Evolutionary conservation across 1,139 yeast genomes (phyloP), one percentile per base, ranked within the genome.

Genomic region (Pichia sp.): DNA sequence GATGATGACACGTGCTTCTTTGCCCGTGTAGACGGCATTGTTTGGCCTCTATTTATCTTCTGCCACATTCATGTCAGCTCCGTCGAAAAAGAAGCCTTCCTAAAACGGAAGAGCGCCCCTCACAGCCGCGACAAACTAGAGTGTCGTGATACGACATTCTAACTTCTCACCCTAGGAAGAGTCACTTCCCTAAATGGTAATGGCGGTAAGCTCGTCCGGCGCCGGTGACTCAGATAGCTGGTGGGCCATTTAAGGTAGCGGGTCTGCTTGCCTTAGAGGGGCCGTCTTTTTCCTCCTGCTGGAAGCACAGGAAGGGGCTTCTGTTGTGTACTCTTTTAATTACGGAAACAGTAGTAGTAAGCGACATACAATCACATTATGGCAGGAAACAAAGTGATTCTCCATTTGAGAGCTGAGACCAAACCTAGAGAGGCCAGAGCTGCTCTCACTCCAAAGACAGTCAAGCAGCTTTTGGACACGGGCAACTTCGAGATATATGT

Each of bases 381-480:
- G 64, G 53, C 62, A 13, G 52, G 60, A 13, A 44, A 49, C 31
- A 66, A 66, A 56, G 86, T 84, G 48, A 80, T 77, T 49, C 79
- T 83, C 61, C 95, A 87, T 62, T 77, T 93, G 57, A 86, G 99
- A 75, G 97, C 97, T 41, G 99, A 93, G 71, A 87, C 95, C 65
- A 93, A 93, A 81, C 96, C 97, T 40, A 75, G 90, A 65, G 99
- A 93, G 75, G 96, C 95, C 60, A 87, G 99, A 74, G 96, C 98
- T 40, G 97, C 96, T 47, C 78, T 93, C 64, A 90, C 99, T 8
- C 99, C 99, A 37, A 72, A 88, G 46, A 87, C 96, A 47, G 85
- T 96, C 63, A 87, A 88, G 73, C 79, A 84, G 63, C 78, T 93
- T 59, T 70, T 88, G 56, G 90, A 85, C 60, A 91, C 95, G 47